These are phyloP conservation scores for Teunomyces stri DNA, from an alignment of 805 yeast species.

Conservation along the genomic window DNA sequence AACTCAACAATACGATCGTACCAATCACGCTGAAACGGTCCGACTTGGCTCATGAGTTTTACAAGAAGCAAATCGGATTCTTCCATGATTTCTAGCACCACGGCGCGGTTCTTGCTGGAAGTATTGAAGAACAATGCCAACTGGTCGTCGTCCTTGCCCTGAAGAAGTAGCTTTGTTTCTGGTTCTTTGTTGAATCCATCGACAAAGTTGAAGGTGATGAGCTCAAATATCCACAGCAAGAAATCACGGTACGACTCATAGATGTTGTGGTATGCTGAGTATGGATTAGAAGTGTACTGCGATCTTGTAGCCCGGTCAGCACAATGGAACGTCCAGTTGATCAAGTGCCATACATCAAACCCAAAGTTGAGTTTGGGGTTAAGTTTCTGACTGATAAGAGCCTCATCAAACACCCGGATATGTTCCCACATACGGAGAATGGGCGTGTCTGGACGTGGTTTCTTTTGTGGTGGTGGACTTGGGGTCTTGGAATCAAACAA, in stretches of 20 bases:
- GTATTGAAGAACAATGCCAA: slow-evolving; percentile 1
- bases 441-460: background rate
- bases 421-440: slow-evolving; percentile 3
- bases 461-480: background rate
- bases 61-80: slow-evolving; percentile 7
- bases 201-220: slow-evolving; percentile 16
- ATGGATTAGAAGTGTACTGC: slow-evolving; percentile 16
- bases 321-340: slow-evolving; percentile 38
- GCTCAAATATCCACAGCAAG: slow-evolving; percentile 18
- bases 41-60: slow-evolving; percentile 21
- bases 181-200: slow-evolving; percentile 6
- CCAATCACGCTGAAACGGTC: slow-evolving; percentile 20
- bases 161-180: slow-evolving; percentile 2
- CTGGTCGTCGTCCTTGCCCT: background rate
- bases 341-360: slow-evolving; percentile 29
- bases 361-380: slow-evolving; percentile 16
- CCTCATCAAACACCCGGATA: slow-evolving; percentile 32
- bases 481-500: background rate
- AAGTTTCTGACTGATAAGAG: slow-evolving; percentile 21
- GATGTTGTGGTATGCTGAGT: slow-evolving; percentile 21
- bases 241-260: slow-evolving; percentile 21
- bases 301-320: slow-evolving; percentile 25
- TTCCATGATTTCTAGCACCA: slow-evolving; percentile 4
- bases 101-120: background rate
- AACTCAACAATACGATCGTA: slow-evolving; percentile 29